Conservation (phyloP, 441 rosid species). For the Brassica balearica region DNA sequence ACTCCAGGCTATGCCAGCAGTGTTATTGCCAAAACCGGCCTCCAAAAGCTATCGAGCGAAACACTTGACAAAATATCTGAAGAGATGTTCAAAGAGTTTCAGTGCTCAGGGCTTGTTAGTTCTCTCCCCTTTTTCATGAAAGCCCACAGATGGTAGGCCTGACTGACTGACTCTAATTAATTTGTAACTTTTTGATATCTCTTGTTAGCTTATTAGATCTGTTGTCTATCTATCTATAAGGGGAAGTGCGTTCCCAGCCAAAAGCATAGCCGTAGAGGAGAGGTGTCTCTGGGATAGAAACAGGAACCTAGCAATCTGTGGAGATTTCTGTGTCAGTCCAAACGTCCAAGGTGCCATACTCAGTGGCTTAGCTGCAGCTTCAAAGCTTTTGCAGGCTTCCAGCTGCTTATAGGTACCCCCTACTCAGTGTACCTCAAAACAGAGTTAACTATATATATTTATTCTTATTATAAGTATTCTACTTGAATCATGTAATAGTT, state of each 20-base stretch:
- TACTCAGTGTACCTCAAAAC: slow-evolving; percentile 8
- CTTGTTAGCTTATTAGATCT: slow-evolving; percentile 25
- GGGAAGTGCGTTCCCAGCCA: slow-evolving; percentile 88
- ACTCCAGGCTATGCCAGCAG: slow-evolving; percentile 63
- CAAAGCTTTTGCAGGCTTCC: slow-evolving; percentile 56
- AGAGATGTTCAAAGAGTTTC: slow-evolving; percentile 71
- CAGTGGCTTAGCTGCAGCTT: slow-evolving; percentile 76
- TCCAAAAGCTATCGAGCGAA: slow-evolving; percentile 66
- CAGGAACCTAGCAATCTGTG: slow-evolving; percentile 67
- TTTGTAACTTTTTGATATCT: not conserved
- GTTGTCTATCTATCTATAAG: slow-evolving; percentile 41
- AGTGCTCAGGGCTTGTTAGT: slow-evolving; percentile 55
- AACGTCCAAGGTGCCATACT: slow-evolving; percentile 79
- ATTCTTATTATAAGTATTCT: slow-evolving; percentile 5
- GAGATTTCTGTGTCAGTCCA: slow-evolving; percentile 85
- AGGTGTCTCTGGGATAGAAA: slow-evolving; percentile 69
- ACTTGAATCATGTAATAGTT: slow-evolving; percentile 16
- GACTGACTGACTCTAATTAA: too few species aligned
- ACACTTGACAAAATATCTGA: slow-evolving; percentile 60
- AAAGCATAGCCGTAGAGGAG: slow-evolving; percentile 69
- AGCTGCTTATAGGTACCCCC: slow-evolving; percentile 46
- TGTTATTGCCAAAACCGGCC: slow-evolving; percentile 66
- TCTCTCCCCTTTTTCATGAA: slow-evolving; percentile 74
- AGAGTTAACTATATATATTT: not conserved
- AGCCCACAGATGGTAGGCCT: slow-evolving; percentile 83